Evolutionary conservation across 2,329 filamentous ascomycete species (phyloP), one percentile per base, ranked within the genome.

Genomic region (Pseudogymnoascus sp.): DNA sequence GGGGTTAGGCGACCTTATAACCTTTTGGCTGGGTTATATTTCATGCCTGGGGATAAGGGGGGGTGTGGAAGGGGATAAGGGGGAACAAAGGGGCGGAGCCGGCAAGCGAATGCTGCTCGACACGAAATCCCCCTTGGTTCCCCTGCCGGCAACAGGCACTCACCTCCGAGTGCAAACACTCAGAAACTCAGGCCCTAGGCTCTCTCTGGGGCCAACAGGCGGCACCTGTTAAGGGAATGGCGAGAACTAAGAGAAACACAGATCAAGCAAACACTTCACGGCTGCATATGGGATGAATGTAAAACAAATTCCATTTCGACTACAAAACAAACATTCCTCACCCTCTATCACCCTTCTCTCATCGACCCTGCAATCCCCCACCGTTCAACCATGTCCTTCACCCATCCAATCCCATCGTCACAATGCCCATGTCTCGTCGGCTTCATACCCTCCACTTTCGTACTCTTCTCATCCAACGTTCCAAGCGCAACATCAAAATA

Each of bases 351-450:
- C 1, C 46, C 46, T 53, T 53, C 46, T 18, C n/a, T 53, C n/a
- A 53, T 31, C 46, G 25, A 53, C 25, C 25, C n/a, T 3, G 25
- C 46, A 2, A 23, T 5, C 25, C 65, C 63, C n/a, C 64, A 65
- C 8, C 36, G 62, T 21, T 25, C 50, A 38, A 70, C 18, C 18
- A 69, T 34, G 40, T 37, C 44, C 56, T 68, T 65, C 40, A 71
- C 66, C 71, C 70, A 73, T 7, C 59, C 62, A 60, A 71, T 66
- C 8, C 69, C 69, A 66, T 66, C 68, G 8, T 67, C 63, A 59
- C 64, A 66, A 66, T 67, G 70, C 2, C 61, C 67, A 61, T 70
- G 66, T 18, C 67, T 62, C 18, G 66, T 65, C 7, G 68, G 66
- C 59, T 64, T 67, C 34, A 69, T 18, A 12, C 64, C 66, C 36